phyloP scores from a whole-genome alignment of 139 green algal genomes.

The Chlorella vulgaris region DNA sequence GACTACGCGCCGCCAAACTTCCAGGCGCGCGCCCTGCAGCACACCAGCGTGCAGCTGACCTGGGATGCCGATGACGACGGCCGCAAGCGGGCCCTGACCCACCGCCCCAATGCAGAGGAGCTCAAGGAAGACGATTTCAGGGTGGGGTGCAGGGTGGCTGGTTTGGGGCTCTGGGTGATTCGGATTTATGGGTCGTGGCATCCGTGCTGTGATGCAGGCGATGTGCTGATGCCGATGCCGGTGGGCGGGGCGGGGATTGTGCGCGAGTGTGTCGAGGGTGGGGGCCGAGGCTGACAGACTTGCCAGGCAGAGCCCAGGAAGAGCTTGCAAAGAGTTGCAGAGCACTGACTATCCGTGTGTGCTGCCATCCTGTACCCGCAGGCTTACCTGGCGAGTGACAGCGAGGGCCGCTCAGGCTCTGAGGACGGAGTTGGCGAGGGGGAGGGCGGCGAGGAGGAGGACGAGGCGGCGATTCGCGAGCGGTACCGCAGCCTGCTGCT shows the following conservation, averaged over 20 bases:
- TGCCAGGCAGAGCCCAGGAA: too few species aligned
- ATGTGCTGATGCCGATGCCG: too few species aligned
- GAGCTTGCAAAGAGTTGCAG: too few species aligned
- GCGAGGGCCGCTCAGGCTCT: too few species aligned
- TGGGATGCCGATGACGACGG: constrained; percentile 90
- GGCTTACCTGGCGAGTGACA: constrained; percentile 50
- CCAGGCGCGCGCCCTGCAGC: constrained; percentile 83
- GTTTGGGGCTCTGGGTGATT: neutral
- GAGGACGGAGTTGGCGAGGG: constrained; percentile 51
- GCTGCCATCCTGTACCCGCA: neutral
- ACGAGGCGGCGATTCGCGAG: constrained; percentile 51
- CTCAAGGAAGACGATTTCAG: constrained; percentile 91
- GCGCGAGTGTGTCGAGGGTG: too few species aligned
- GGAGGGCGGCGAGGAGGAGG: constrained; percentile 45
- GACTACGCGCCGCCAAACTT: constrained; percentile 83
- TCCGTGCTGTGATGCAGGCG: too few species aligned
- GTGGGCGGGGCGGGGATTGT: too few species aligned
- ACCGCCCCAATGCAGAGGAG: constrained; percentile 77
- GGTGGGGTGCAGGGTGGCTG: constrained; percentile 5
- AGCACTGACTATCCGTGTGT: too few species aligned
- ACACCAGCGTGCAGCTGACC: constrained; percentile 89
- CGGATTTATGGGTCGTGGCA: neutral
- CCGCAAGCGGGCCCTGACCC: constrained; percentile 59
- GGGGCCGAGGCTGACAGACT: too few species aligned
- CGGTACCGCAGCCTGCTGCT: constrained; percentile 63